Evolutionary conservation across 306 rosid genomes (phyloP).

Genomic region (Acacia acuminata): DNA sequence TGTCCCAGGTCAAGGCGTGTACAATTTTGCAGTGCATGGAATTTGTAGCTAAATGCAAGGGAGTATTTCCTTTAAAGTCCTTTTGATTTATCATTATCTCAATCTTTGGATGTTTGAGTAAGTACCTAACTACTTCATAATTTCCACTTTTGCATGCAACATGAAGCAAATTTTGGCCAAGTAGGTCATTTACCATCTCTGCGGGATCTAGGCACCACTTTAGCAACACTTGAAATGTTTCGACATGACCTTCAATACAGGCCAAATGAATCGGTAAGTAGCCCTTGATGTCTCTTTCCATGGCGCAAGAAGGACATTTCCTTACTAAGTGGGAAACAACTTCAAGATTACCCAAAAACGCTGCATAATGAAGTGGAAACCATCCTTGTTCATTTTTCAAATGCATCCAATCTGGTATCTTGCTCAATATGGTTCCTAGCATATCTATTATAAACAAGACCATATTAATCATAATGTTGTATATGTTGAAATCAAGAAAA

Average conservation of each 20-base stretch:
- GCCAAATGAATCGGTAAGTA: neutral
- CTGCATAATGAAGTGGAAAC: conserved; percentile 34
- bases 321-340: conserved; percentile 19
- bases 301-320: neutral
- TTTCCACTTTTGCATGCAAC: conserved; percentile 12
- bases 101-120: neutral
- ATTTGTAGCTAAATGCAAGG: conserved; percentile 37
- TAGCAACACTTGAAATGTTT: conserved; percentile 11
- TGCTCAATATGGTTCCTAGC: neutral
- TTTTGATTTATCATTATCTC: conserved; percentile 25
- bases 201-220: neutral
- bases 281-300: neutral
- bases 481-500: neutral
- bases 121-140: neutral
- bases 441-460: neutral
- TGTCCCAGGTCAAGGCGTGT: neutral
- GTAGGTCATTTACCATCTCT: neutral
- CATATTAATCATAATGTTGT: neutral
- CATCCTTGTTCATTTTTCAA: neutral
- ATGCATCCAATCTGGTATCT: neutral
- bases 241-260: neutral
- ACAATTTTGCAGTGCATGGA: conserved; percentile 8
- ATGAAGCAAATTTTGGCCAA: conserved; percentile 17
- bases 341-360: conserved; percentile 18
- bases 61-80: conserved; percentile 11